Evolutionary conservation across 306 rosid species (phyloP).

Genomic region (peach (Prunus persica)): Prunus_persica_NCBIv2 NC_034013.1:11695001-11695500

Average conservation of each 20-base stretch:
- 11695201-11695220: not conserved
- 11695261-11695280: not conserved
- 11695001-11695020: constrained; percentile 4
- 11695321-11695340: not conserved
- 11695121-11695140: constrained; percentile 17
- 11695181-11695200: not conserved
- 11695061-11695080: constrained; percentile 16
- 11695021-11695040: not conserved
- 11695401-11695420: not conserved
- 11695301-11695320: not conserved
- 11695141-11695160: not conserved
- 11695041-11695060: constrained; percentile 24
- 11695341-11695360: not conserved
- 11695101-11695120: not conserved
- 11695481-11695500: not conserved
- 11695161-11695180: not conserved
- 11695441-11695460: too few species aligned
- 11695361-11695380: not conserved
- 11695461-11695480: not conserved
- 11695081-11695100: constrained; percentile 9
- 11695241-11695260: not conserved
- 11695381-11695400: not conserved
- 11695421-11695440: too few species aligned
- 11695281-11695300: not conserved
- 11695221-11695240: not conserved